These are phyloP conservation scores for Solanum corneliomulleri DNA, from an alignment of 257 asterid genomes.

Conservation along the genomic window DNA sequence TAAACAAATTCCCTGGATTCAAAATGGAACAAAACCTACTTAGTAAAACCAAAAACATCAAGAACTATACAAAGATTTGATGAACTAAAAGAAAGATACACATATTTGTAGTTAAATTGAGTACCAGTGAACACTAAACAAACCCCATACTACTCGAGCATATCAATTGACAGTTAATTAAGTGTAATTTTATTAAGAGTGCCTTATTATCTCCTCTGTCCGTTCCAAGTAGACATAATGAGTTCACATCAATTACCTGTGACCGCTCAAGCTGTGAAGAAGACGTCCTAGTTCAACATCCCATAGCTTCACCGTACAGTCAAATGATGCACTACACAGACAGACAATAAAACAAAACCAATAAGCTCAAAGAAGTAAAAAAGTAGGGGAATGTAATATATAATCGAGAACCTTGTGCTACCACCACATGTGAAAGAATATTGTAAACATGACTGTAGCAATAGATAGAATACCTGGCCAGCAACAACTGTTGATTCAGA, in stretches of 20 bases:
- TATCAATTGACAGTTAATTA: background rate
- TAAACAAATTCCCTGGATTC: slow-evolving; percentile 73
- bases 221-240: no score
- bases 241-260: no score
- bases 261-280: no score
- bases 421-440: background rate
- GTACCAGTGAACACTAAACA: background rate
- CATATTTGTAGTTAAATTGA: background rate
- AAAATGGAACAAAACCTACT: background rate
- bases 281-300: no score
- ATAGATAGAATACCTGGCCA: slow-evolving; percentile 54
- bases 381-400: background rate
- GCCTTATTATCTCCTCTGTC: no score
- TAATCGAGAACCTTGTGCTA: background rate
- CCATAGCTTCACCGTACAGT: no score
- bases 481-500: slow-evolving; percentile 55
- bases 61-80: background rate
- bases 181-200: no score
- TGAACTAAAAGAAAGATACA: background rate
- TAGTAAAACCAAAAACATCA: background rate
- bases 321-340: no score
- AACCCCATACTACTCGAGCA: background rate
- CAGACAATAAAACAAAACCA: background rate
- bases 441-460: background rate
- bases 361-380: no score